These are phyloP conservation scores for Cinnamomum micranthum DNA, from an alignment of 164 flowering plant genomes.

Conservation along the genomic window DNA sequence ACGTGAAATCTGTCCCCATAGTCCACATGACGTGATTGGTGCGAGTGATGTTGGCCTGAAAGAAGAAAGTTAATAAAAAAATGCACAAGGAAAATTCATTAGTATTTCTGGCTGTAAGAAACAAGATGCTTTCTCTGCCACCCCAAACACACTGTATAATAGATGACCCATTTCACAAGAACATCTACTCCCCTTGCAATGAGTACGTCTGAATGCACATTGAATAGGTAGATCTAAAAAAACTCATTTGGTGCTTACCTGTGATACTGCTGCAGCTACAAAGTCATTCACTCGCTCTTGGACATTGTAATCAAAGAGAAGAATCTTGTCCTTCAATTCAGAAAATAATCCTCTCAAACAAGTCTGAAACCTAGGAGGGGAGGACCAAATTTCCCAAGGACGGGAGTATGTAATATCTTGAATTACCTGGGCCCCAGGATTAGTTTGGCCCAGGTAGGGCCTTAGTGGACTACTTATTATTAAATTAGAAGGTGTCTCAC, in stretches of 20 bases:
- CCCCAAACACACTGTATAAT: neutral
- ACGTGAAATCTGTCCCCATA: constrained; percentile 95
- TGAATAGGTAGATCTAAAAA: neutral
- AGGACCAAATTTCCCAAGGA: too few species aligned
- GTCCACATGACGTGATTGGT: constrained; percentile 98
- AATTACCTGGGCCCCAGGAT: too few species aligned
- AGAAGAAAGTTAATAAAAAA: neutral
- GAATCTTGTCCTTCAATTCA: constrained; percentile 35
- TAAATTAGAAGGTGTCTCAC: too few species aligned
- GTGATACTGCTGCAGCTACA: constrained; percentile 80
- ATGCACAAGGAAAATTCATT: constrained; percentile 1
- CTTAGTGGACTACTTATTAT: too few species aligned
- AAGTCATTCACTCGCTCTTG: constrained; percentile 84
- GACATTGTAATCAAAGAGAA: constrained; percentile 84
- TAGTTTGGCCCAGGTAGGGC: too few species aligned
- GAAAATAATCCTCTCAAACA: neutral
- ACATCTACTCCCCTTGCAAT: neutral
- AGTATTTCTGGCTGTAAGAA: neutral
- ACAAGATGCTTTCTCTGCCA: neutral
- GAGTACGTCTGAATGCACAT: neutral
- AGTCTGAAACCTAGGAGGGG: too few species aligned
- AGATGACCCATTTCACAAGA: neutral
- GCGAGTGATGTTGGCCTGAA: constrained; percentile 87
- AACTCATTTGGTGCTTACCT: constrained; percentile 35
- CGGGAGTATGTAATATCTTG: too few species aligned